Conservation (phyloP, 2,329 filamentous ascomycete species). For the Diaporthe vaccinii region DNA sequence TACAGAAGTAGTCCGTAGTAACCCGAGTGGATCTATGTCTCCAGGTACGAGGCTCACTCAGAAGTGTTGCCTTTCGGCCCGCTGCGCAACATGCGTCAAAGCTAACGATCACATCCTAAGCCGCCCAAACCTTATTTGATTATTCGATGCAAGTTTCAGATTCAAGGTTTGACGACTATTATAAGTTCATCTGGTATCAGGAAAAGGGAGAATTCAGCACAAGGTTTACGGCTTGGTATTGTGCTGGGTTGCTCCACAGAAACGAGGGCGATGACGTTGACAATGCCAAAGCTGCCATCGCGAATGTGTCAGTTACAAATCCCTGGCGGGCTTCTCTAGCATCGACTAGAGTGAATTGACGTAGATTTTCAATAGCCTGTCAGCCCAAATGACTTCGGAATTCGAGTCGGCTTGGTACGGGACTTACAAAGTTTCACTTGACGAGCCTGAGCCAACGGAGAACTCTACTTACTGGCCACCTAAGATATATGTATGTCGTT, state of each 20-base stretch:
- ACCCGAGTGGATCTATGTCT: conserved; percentile 28
- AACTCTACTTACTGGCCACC: conserved; percentile 51
- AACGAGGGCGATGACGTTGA: conserved; percentile 52
- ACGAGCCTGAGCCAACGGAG: conserved; percentile 54
- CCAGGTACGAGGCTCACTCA: conserved; percentile 14
- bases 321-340: no score
- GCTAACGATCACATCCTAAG: conserved; percentile 41
- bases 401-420: conserved; percentile 58
- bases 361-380: not conserved
- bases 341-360: not conserved
- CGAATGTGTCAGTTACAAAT: conserved; percentile 49
- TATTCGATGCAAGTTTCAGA: conserved; percentile 57
- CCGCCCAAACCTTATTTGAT: conserved; percentile 54
- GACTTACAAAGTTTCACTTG: conserved; percentile 56
- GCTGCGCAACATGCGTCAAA: no score
- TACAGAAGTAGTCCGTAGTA: not conserved
- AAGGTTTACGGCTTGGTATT: conserved; percentile 59
- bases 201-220: conserved; percentile 58
- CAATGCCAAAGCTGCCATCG: conserved; percentile 52
- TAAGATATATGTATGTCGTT: conserved; percentile 49
- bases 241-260: conserved; percentile 53
- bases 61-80: not conserved
- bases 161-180: conserved; percentile 55
- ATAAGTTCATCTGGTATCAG: conserved; percentile 57
- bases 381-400: conserved; percentile 52